Evolutionary conservation across 1,284 basidiomycete species (phyloP).

Genomic region (Ganoderma sp.): DNA sequence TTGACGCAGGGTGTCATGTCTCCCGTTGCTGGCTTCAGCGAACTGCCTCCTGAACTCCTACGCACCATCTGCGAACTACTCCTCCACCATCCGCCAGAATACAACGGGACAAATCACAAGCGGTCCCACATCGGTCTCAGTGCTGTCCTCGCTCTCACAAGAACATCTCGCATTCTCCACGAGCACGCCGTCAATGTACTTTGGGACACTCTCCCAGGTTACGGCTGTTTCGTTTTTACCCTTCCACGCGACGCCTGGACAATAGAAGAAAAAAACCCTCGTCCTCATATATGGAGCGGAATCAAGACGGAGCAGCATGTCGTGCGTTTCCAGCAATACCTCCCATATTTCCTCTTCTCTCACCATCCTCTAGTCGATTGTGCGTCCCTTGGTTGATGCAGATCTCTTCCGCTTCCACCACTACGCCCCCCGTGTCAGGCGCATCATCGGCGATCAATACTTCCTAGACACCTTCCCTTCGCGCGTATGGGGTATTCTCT

Average conservation of each 20-base stretch:
- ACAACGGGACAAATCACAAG: not conserved
- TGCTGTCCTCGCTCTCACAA: not conserved
- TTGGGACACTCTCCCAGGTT: not conserved
- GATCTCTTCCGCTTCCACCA: constrained; percentile 9
- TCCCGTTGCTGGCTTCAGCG: not conserved
- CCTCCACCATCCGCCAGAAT: not conserved
- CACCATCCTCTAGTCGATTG: not conserved
- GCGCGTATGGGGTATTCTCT: not conserved
- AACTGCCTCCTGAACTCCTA: not conserved
- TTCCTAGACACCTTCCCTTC: not conserved
- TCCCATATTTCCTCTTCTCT: not conserved
- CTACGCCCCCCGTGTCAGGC: constrained; percentile 8
- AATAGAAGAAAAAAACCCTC: not conserved
- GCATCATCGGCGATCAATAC: not conserved
- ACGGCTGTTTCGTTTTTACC: not conserved
- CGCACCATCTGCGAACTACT: not conserved
- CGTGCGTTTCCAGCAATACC: not conserved
- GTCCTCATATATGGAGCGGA: not conserved
- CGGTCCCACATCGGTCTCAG: not conserved
- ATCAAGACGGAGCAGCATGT: not conserved
- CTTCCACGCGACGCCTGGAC: not conserved
- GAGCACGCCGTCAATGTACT: not conserved
- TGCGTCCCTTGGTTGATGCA: constrained; percentile 10
- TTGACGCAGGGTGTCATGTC: not conserved
- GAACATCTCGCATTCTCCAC: not conserved